Base-by-base conservation (phyloP, 345 rosid species). In the Rhizophora apiculata region DNA sequence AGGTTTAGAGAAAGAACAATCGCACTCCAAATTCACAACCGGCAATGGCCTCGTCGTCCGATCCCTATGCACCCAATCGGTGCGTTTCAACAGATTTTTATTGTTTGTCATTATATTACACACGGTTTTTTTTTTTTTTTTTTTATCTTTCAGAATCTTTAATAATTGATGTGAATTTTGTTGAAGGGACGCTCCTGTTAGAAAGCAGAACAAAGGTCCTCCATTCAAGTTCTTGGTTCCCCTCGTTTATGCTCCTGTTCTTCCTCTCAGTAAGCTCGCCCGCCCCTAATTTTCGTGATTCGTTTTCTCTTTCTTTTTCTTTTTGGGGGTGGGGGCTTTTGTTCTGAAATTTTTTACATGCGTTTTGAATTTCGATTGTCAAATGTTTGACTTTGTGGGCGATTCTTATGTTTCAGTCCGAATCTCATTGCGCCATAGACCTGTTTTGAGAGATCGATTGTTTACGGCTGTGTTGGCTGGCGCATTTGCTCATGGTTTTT, bases 201-300 rank as follows among this genome's bases (percentile, higher is more conserved):
- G 86, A 83, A 87, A 68, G 78, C 86, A 80, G 75, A 83, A 70
- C 65, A 83, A 73, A 60, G 82, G 87, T 70, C 71, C 96, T 3
- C 91, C 87, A 1, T 80, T 85, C 81, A 95, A 90, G 82, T 95
- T 87, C 85, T 68, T 90, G 70, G 75, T 90, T 24, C 99, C 96
- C 74, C 90, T 90, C 9, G 57, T 92, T 10, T 95, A 95, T 70
- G 99, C 97, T 13, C 99, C 97, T 51, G 81, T 78, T 78, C 99
- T 92, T 70, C 99, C 99, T 75, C 82, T 95, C 49, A 86, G 96
- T 89, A 79, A 69, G 90, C 30, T 63, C 30, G 18, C 49, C 49
- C 5, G 18, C 49, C 49, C 18, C 49, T 11, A 43, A 55, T 10
- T 55, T 55, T 26, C 8, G 6, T 55, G 27, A 22, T 55, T 22